Evolutionary conservation across 1,284 basidiomycete species (phyloP).

Genomic region (Lentinula novae-zelandiae): DNA sequence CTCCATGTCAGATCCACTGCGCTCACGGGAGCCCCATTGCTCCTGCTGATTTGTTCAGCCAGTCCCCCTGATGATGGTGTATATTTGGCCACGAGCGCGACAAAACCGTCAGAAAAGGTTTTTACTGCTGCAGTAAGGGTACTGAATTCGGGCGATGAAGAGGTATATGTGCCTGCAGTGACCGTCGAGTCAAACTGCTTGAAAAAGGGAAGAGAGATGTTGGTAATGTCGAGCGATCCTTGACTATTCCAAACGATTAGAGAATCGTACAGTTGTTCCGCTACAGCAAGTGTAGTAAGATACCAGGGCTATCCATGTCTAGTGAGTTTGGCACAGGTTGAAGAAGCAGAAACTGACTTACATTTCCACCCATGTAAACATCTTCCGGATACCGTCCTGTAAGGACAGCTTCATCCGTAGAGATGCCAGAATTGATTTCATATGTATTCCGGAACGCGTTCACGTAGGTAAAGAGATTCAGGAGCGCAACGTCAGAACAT

Average conservation of each 20-base stretch:
- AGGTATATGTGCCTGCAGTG: conserved; percentile 42
- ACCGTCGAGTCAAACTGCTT: conserved; percentile 44
- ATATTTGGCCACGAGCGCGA: conserved; percentile 49
- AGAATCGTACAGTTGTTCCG: conserved; percentile 67
- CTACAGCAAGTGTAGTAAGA: conserved; percentile 58
- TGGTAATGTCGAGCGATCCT: conserved; percentile 47
- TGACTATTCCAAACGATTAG: conserved; percentile 54
- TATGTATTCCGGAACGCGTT: conserved; percentile 52
- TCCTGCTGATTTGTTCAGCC: conserved; percentile 52
- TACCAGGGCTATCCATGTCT: conserved; percentile 57
- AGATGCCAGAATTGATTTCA: conserved; percentile 38
- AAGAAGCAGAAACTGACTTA: conserved; percentile 20
- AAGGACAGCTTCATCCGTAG: conserved; percentile 40
- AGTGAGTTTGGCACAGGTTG: neutral
- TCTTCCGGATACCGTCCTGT: conserved; percentile 60
- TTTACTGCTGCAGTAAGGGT: conserved; percentile 42
- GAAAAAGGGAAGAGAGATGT: conserved; percentile 62
- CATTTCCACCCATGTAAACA: conserved; percentile 49
- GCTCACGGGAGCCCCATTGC: conserved; percentile 44
- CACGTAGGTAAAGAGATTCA: conserved; percentile 47
- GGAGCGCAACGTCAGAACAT: conserved; percentile 54
- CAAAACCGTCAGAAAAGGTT: conserved; percentile 57
- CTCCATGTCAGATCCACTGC: conserved; percentile 66
- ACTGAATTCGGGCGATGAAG: conserved; percentile 40
- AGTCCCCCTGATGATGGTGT: conserved; percentile 53